Percentiles rank a stretch among this genome's conserved stretches.
Conservation (phyloP, 75 land plant genomes). For the Larix kaempferi region DNA sequence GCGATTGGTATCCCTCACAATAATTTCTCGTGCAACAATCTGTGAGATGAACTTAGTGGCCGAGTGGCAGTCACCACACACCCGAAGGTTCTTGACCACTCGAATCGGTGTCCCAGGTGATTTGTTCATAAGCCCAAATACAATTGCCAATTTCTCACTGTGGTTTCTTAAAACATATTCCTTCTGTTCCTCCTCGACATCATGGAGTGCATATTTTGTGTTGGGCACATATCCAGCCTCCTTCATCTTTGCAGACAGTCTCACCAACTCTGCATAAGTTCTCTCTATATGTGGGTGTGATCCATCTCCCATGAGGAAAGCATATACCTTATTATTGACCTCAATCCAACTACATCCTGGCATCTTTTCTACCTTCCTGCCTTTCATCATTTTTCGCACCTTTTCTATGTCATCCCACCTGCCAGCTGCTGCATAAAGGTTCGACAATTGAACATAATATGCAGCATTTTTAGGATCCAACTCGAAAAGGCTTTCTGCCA, state of each 20-base stretch:
- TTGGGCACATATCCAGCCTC: background rate
- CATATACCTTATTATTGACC: conserved; percentile 18
- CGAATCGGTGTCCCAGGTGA: conserved; percentile 7
- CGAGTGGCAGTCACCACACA: background rate
- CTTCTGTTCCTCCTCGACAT: background rate
- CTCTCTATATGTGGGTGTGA: conserved; percentile 1
- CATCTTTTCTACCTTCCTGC: conserved; percentile 27
- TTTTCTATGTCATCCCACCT: conserved; percentile 26
- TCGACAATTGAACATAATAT: conserved; percentile 28
- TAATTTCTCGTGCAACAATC: too few relatives aligned
- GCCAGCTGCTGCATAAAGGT: conserved; percentile 15
- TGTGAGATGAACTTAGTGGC: too few relatives aligned
- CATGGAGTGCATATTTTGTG: background rate
- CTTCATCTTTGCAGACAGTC: background rate
- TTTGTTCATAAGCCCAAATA: background rate
- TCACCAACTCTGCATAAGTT: conserved; percentile 6
- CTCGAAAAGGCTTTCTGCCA: conserved; percentile 19
- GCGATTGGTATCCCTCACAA: conserved; percentile 12
- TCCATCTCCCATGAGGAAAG: conserved; percentile 10
- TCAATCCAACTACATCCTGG: conserved; percentile 32
- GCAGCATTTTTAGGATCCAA: conserved; percentile 33
- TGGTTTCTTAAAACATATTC: background rate
- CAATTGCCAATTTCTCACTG: conserved; percentile 8
- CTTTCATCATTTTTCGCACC: conserved; percentile 26
- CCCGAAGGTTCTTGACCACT: conserved; percentile 26